Evolutionary conservation across 257 asterid species (phyloP).

Genomic region (Cruciata laevipes): DNA sequence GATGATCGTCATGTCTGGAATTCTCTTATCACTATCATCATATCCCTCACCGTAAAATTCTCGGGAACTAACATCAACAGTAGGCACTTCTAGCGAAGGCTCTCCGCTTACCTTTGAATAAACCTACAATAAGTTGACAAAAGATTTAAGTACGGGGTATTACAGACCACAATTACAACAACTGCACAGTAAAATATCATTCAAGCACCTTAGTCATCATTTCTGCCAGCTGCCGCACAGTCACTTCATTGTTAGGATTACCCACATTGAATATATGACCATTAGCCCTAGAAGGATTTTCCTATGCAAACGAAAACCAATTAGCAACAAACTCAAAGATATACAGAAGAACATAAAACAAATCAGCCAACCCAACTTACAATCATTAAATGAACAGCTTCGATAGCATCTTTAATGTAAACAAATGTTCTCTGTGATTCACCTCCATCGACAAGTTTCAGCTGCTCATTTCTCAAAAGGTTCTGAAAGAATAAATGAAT

Average conservation of each 20-base stretch:
- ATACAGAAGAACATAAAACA: not conserved
- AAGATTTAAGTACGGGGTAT: not conserved
- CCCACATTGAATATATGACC: slow-evolving; percentile 93
- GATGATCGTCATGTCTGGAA: slow-evolving; percentile 94
- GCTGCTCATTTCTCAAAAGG: slow-evolving; percentile 78
- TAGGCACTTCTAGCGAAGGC: slow-evolving; percentile 54
- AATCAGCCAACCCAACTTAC: slow-evolving; percentile 35
- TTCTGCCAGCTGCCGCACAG: slow-evolving; percentile 94
- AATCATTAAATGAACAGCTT: slow-evolving; percentile 87
- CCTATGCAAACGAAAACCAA: slow-evolving; percentile 36
- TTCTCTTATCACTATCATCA: slow-evolving; percentile 94
- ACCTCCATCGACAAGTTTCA: slow-evolving; percentile 96
- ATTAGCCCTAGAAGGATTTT: slow-evolving; percentile 88
- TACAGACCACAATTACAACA: not conserved
- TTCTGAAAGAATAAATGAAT: slow-evolving; percentile 35
- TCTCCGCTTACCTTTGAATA: slow-evolving; percentile 84
- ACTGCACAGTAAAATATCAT: not conserved
- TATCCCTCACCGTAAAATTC: slow-evolving; percentile 95
- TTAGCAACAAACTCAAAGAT: slow-evolving; percentile 16
- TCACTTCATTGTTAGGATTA: slow-evolving; percentile 91
- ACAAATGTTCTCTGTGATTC: slow-evolving; percentile 87
- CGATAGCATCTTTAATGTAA: slow-evolving; percentile 90
- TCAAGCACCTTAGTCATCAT: slow-evolving; percentile 85
- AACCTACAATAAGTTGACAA: slow-evolving; percentile 37
- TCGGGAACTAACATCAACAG: slow-evolving; percentile 77